These are phyloP conservation scores for Isoetes engelmannii DNA, from an alignment of 83 land plant genomes.

Conservation along the genomic window DNA sequence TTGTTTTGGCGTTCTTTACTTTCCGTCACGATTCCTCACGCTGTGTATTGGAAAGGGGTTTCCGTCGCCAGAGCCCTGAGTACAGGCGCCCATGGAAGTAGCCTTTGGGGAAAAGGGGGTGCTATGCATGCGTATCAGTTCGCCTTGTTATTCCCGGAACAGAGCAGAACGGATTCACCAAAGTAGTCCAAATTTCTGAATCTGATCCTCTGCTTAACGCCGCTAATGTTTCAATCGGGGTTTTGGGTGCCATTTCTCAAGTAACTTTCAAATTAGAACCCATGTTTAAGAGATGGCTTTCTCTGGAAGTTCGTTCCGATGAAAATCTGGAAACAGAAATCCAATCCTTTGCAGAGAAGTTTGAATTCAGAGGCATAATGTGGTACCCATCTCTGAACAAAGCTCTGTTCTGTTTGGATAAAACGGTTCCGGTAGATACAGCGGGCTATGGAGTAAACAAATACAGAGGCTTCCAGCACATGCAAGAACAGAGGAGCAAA, in stretches of 20 bases:
- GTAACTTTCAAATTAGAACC: conserved; percentile 1
- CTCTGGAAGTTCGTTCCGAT: not conserved
- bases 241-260: not conserved
- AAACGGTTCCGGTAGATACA: not conserved
- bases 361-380: not conserved
- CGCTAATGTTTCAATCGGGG: not conserved
- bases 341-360: not conserved
- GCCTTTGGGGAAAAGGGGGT: not conserved
- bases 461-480: conserved; percentile 1
- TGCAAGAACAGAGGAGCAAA: not conserved
- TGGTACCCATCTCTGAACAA: conserved; percentile 7
- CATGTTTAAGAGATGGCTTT: conserved; percentile 3
- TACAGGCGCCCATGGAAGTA: conserved; percentile 10
- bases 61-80: conserved; percentile 1
- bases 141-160: not conserved
- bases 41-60: not conserved
- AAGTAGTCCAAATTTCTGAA: not conserved
- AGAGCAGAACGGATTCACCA: not conserved
- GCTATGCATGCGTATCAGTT: conserved; percentile 3
- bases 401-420: not conserved
- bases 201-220: not conserved
- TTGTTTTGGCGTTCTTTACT: no score
- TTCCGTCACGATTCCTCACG: not conserved
- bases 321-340: not conserved
- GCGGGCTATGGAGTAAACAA: not conserved